Base-by-base conservation (phyloP, 805 yeast genomes). In the Ogataea nitratoaversa region DNA sequence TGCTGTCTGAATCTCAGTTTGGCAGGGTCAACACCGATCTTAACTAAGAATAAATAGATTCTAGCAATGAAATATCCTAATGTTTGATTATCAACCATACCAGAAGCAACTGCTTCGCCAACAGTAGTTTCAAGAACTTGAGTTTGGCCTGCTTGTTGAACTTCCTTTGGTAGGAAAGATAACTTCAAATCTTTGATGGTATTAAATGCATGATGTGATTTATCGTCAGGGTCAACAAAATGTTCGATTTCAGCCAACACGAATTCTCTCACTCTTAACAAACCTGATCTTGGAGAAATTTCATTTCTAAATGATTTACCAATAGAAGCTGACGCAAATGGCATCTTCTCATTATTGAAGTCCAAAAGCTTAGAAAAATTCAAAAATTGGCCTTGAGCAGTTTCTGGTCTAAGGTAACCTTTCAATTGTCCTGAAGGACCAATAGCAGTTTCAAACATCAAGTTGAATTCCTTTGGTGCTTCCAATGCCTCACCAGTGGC, bases 211-310 rank as follows among this genome's bases (percentile, higher is more conserved):
- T 82, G 73, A 67, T 93, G 99, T 23, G 72, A 63, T 70, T 93
- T 93, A 68, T 90, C 76, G 35, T 71, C 69, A 44, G 99, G 99
- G 64, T 93, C 99, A 51, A 95, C 97, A 60, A 79, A 93, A 68
- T 93, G 99, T 72, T 93, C 99, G 61, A 93, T 90, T 75, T 93
- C 99, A 43, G 98, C 99, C 99, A 93, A 93, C 62, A 93, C 73
- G 66, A 93, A 93, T 73, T 93, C 99, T 69, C 99, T 88, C 43
- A 95, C 99, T 70, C 99, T 84, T 63, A 93, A 76, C 54, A 93
- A 74, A 55, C 99, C 99, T 20, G 98, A 86, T 67, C 99, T 83
- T 56, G 99, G 99, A 36, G 97, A 88, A 59, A 93, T 93, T 72
- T 93, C 99, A 67, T 93, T 93, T 74, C 99, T 85, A 77, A 93